Conservation (phyloP, 2,329 filamentous ascomycete genomes). For the Clonostachys byssicola region DNA sequence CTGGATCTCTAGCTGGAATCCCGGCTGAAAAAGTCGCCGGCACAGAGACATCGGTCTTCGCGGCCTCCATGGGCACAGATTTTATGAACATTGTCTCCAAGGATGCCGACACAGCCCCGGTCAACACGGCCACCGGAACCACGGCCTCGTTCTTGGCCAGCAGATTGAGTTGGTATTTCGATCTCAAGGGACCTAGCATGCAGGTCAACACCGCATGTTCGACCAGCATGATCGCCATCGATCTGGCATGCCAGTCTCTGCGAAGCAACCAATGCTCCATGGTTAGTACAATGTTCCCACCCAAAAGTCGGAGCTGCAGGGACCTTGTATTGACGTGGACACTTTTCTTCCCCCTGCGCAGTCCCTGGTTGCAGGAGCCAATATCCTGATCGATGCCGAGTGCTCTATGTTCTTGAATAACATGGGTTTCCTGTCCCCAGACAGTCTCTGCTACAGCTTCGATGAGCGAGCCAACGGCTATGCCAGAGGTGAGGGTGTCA, state of each 20-base stretch:
- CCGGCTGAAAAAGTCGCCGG: conserved; percentile 1
- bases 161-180: conserved; percentile 28
- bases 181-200: conserved; percentile 26
- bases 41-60: neutral
- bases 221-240: conserved; percentile 19
- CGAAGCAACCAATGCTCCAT: conserved; percentile 29
- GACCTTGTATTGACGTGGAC: neutral
- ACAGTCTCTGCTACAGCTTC: conserved; percentile 14
- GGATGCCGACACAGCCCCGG: neutral
- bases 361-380: neutral
- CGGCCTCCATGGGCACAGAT: conserved; percentile 4
- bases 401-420: conserved; percentile 14
- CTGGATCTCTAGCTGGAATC: neutral
- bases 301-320: conserved; percentile 12
- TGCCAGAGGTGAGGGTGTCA: conserved; percentile 35
- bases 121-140: conserved; percentile 19
- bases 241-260: conserved; percentile 21
- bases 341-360: neutral
- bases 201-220: conserved; percentile 30
- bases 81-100: neutral
- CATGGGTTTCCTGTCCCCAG: conserved; percentile 9
- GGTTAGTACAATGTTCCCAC: conserved; percentile 25
- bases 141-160: conserved; percentile 21
- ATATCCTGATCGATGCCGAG: neutral
- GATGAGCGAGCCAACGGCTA: conserved; percentile 30